Conservation (phyloP, 148 eudicot genomes). For the Tetragonia tetragonoides region DNA sequence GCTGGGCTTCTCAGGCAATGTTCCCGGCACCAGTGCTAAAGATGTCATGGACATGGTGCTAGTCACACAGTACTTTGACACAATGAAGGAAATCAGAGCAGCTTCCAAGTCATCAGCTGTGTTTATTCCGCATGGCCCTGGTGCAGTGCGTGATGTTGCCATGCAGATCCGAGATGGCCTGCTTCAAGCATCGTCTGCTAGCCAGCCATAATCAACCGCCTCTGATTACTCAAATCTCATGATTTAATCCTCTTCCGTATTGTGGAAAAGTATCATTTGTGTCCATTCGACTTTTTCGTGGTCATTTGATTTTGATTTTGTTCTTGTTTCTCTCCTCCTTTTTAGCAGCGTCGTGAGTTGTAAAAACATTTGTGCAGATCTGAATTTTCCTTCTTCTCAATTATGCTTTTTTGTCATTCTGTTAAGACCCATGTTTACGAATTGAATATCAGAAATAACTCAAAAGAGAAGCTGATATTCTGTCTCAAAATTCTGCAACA, state of each 20-base stretch:
- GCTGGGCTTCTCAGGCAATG: constrained; percentile 34
- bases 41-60: constrained; percentile 51
- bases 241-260: no score
- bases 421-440: no score
- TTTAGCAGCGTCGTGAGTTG: neutral
- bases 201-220: neutral
- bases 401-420: no score
- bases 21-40: constrained; percentile 39
- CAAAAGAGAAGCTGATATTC: no score
- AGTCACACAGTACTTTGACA: constrained; percentile 44
- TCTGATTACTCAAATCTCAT: no score
- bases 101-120: constrained; percentile 39
- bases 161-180: constrained; percentile 41
- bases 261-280: no score
- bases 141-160: constrained; percentile 42
- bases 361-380: neutral
- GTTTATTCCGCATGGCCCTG: constrained; percentile 50
- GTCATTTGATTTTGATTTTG: no score
- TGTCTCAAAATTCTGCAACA: no score
- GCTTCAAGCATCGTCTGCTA: constrained; percentile 24
- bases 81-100: constrained; percentile 53
- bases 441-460: no score
- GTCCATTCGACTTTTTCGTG: no score
- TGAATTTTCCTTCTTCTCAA: neutral
- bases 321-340: no score